Evolutionary conservation across 345 rosid species (phyloP).

Genomic region (Gossypium bickii): DNA sequence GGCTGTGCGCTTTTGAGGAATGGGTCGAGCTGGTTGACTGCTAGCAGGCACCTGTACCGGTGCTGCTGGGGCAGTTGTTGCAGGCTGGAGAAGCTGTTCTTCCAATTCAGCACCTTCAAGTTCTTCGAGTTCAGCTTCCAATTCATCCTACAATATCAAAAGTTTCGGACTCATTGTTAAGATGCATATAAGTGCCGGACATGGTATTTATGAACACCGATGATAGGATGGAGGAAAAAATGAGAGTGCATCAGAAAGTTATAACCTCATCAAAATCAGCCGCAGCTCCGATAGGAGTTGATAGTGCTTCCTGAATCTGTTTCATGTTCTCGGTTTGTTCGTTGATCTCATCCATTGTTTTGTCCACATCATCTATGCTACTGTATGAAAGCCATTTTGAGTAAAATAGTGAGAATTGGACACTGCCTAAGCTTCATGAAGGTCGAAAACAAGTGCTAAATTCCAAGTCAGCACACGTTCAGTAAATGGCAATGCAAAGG

Average conservation of each 20-base stretch:
- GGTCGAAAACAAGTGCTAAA: neutral
- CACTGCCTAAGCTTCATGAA: neutral
- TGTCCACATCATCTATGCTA: constrained; percentile 82
- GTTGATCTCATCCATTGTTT: constrained; percentile 85
- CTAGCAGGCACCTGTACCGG: constrained; percentile 63
- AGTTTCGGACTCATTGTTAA: neutral
- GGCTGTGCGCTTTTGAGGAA: constrained; percentile 58
- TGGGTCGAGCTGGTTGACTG: constrained; percentile 56
- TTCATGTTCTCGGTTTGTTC: constrained; percentile 93
- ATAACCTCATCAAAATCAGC: constrained; percentile 87
- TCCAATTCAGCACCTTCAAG: constrained; percentile 85
- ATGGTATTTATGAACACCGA: neutral
- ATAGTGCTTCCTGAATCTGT: constrained; percentile 84
- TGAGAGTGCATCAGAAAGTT: neutral
- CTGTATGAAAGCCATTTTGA: constrained; percentile 32
- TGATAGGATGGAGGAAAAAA: neutral
- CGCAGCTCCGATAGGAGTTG: constrained; percentile 70
- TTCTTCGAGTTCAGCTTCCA: constrained; percentile 91
- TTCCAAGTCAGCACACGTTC: neutral
- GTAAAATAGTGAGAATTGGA: neutral
- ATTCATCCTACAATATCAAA: constrained; percentile 62
- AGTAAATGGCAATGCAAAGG: neutral
- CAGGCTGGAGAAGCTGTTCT: constrained; percentile 87
- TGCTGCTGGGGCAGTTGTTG: constrained; percentile 71
- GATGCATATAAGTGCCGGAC: neutral